Evolutionary conservation across 176 grass and related monocot species (phyloP).

Genomic region (Paspalum vaginatum): DNA sequence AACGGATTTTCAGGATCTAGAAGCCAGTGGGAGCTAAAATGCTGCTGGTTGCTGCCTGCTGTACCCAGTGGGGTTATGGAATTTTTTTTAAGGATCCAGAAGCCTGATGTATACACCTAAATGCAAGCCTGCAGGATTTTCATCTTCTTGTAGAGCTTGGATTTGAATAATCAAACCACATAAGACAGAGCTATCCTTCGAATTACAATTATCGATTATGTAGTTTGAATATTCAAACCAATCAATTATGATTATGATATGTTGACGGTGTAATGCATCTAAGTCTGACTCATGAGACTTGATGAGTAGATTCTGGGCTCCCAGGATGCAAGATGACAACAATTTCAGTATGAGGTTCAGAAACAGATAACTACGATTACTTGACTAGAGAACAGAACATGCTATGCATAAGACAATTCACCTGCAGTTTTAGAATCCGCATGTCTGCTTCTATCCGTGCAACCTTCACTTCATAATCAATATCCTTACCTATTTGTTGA

Average conservation of each 20-base stretch:
- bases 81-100: no score
- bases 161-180: conserved; percentile 15
- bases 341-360: conserved; percentile 21
- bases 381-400: conserved; percentile 4
- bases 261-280: conserved; percentile 1
- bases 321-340: background rate
- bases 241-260: background rate
- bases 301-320: conserved; percentile 2
- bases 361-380: conserved; percentile 1
- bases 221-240: conserved; percentile 6
- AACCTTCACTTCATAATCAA: conserved; percentile 68
- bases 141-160: conserved; percentile 37
- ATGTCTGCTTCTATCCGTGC: conserved; percentile 81
- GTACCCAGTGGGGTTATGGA: no score
- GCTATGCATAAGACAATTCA: conserved; percentile 42
- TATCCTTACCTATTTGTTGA: conserved; percentile 66
- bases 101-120: background rate
- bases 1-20: no score
- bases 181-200: background rate
- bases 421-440: conserved; percentile 94
- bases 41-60: no score
- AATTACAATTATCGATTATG: background rate
- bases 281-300: background rate
- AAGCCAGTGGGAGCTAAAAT: no score
- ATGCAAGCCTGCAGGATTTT: conserved; percentile 3